phyloP scores from a whole-genome alignment of 345 rosid species.

The Jatropha curcas region DNA sequence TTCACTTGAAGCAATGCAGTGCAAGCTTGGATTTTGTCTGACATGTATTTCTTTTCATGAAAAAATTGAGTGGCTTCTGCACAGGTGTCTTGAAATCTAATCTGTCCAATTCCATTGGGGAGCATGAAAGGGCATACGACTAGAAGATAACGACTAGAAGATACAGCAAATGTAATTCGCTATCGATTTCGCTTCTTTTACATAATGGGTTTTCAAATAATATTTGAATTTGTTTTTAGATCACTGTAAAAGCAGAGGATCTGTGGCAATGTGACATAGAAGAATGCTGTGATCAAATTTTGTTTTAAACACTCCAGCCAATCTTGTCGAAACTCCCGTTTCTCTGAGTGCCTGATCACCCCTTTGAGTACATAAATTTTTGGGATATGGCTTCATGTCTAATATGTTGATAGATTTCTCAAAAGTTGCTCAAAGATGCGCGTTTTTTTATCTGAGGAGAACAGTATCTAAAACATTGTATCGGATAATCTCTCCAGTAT shows the following conservation, averaged over 20 bases:
- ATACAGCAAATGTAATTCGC: constrained; percentile 40
- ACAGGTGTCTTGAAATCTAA: constrained; percentile 34
- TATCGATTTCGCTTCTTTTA: constrained; percentile 21
- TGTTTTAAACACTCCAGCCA: constrained; percentile 14
- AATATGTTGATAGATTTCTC: not conserved
- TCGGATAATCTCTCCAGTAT: constrained; percentile 3
- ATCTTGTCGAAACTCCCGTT: constrained; percentile 1
- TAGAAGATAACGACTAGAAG: no score
- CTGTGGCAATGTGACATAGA: constrained; percentile 60
- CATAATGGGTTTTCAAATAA: not conserved
- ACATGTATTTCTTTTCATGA: constrained; percentile 9
- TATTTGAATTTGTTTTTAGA: not conserved
- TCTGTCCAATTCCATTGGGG: constrained; percentile 33
- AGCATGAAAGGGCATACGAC: constrained; percentile 26
- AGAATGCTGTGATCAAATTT: constrained; percentile 56
- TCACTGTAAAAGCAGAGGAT: constrained; percentile 34
- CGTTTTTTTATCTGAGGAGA: not conserved
- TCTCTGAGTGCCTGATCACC: constrained; percentile 7
- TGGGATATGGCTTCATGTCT: not conserved
- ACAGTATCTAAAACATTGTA: not conserved
- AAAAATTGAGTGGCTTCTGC: constrained; percentile 19
- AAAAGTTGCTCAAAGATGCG: not conserved
- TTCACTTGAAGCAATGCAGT: constrained; percentile 22
- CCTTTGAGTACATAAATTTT: constrained; percentile 11
- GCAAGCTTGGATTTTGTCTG: constrained; percentile 18